Evolutionary conservation across 208 protist species (phyloP), one percentile per base, ranked within the genome.

Genomic region (Wallacemonas sp.): DNA sequence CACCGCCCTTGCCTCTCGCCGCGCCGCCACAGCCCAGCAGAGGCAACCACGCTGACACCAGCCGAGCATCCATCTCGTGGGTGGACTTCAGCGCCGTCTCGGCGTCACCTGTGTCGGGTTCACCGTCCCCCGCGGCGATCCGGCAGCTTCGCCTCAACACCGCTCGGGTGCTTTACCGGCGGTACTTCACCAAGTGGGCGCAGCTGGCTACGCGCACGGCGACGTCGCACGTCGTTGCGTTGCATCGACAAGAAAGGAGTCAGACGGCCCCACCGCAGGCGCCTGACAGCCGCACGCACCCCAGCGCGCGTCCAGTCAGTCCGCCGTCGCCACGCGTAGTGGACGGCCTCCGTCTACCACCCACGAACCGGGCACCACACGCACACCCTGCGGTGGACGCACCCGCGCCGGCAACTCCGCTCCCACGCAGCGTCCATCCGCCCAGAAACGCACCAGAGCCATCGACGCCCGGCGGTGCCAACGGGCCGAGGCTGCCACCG

Each of bases 181-280:
- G 46, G 24, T 54, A 36, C 46, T 54, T 54, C n/a, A 34, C 46
- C 10, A 54, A 54, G 27, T 54, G 46, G 46, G 12, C 12, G 46
- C 19, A 12, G 17, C 9, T 19, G 42, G 42, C 4, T 26, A n/a
- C 46, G 33, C 21, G 0, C 13, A n/a, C 46, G 5, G 19, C 22
- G 17, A 48, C 5, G 42, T 9, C 12, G 24, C 12, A 5, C 46
- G 27, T 6, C 24, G 24, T 6, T 5, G 9, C 46, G 12, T 8
- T 54, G 46, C 24, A 5, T 6, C 19, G 22, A n/a, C 46, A 6
- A 15, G 21, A 32, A n/a, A 5, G 46, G 46, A 54, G 46, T 32
- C 46, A 1, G 27, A 54, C 46, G n/a, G 46, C 46, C 10, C 46
- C 46, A 33, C 46, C 46, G 19, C 27, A 26, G 42, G 5, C 42